phyloP scores from a whole-genome alignment of 208 protist species.

The Acanthamoeba lenticulata region DNA sequence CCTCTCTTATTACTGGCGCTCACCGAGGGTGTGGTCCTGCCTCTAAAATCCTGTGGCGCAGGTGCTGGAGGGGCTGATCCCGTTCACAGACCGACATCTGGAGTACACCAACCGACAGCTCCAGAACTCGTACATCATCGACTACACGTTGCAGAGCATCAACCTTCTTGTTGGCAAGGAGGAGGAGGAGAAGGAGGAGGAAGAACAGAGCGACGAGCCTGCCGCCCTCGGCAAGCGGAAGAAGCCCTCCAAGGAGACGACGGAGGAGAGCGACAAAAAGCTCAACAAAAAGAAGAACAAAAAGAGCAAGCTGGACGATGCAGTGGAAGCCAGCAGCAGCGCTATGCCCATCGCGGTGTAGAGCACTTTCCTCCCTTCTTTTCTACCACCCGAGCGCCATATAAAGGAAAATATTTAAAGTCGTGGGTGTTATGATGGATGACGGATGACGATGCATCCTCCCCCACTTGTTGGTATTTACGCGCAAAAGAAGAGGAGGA shows the following conservation, averaged over 20 bases:
- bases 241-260: background rate
- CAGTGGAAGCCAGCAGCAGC: background rate
- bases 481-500: background rate
- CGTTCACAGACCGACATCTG: slow-evolving; percentile 54
- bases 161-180: background rate
- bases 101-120: background rate
- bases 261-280: background rate
- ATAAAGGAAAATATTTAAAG: too few relatives aligned
- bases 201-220: background rate
- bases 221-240: background rate
- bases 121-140: slow-evolving; percentile 58
- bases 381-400: too few relatives aligned
- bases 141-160: slow-evolving; percentile 53
- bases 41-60: background rate
- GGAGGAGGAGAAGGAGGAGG: background rate
- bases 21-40: background rate
- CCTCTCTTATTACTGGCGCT: background rate
- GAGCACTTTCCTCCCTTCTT: background rate
- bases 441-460: too few relatives aligned
- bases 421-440: too few relatives aligned
- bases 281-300: background rate
- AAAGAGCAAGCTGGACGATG: background rate
- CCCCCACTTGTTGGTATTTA: too few relatives aligned
- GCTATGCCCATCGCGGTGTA: background rate
- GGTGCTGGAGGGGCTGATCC: slow-evolving; percentile 48